Base-by-base conservation (phyloP, 2,329 filamentous ascomycete species). In the Diaporthe vaccinii region DNA sequence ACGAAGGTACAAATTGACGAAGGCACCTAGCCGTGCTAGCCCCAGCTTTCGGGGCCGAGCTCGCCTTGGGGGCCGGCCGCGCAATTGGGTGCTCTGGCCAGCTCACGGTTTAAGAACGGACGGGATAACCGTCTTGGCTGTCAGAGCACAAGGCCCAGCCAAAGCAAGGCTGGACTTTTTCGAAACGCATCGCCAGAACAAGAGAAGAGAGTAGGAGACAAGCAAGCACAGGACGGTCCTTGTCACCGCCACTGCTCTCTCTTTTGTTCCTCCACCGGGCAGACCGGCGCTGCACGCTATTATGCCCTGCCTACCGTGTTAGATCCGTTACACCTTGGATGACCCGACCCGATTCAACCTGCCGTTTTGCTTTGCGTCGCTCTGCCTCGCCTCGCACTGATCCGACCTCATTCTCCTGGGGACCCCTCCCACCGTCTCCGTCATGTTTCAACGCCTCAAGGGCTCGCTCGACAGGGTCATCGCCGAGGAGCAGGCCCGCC, bases 401-500 rank as follows among this genome's bases (percentile, higher is more conserved):
- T 41, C 17, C 49, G 49, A 22, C 8, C 49, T n/a, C 46, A 22
- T 41, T 12, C 31, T 36, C 49, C 49, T 25, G 65, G 31, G 71
- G n/a, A 4, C 4, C 36, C 36, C 34, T 20, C 46, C 46, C 58
- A 39, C 36, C 20, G 34, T 71, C 31, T 61, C 62, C 57, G 53
- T 25, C 53, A 76, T 72, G 39, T 74, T 74, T 70, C 82, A 97
- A 94, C 91, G 94, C 87, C 88, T 98, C 80, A 94, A 95, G 86
- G 94, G 93, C 80, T 94, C 93, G 76, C 95, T 98, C 83, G 94
- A 98, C 83, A 92, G 92, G 80, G 93, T 93, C 80, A 97, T 98
- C 81, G 94, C 95, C 80, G 95, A 98, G 86, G 96, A 98, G 85
- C 95, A 98, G 85, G 94, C 95, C 75, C 93, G 94, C 75, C 93